Evolutionary conservation across 306 rosid genomes (phyloP), one percentile per base, ranked within the genome.

Genomic region (Pyrus bretschneideri): DNA sequence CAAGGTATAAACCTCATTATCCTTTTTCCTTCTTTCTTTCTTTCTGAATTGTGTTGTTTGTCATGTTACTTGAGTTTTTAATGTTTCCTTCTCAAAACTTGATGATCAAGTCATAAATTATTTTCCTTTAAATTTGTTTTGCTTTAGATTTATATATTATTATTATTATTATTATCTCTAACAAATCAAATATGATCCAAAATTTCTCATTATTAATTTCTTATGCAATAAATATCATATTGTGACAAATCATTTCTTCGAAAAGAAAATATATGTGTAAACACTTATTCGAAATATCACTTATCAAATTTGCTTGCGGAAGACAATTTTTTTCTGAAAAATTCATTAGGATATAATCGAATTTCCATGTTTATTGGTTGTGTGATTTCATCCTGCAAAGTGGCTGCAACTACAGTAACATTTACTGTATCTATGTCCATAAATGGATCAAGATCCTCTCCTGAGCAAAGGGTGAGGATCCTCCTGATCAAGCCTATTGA

Each of bases 1-100:
- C 89, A 73, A 81, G 91, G 91, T 87, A 84, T 45, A 25, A 31
- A 74, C 44, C 15, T 19, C 29, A 55, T 31, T 23, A 19, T 35
- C 54, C 42, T 21, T 11, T 31, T 19, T 42, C 45, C 9, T 19
- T 42, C 45, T 31, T 19, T 40, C 45, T 30, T 33, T 66, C 27
- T 66, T 23, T 17, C 27, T 25, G 55, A 33, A 33, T 27, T 61
- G 38, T 17, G 18, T 61, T 25, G 54, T 49, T 49, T 49, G 2
- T 51, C 55, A 15, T 51, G 55, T 51, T 51, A 51, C 18, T 51
- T 51, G 4, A 15, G 55, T 51, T 51, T 51, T 4, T 64, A 13
- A 64, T 19, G 33, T 62, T 64, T 64, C 69, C 27, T 58, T n/a
- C 62, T 64, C 23, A 19, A 64, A n/a, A 64, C 69, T 64, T 64